Conservation (phyloP, 2,329 filamentous ascomycete genomes). For the Verticillium nubilum region DNA sequence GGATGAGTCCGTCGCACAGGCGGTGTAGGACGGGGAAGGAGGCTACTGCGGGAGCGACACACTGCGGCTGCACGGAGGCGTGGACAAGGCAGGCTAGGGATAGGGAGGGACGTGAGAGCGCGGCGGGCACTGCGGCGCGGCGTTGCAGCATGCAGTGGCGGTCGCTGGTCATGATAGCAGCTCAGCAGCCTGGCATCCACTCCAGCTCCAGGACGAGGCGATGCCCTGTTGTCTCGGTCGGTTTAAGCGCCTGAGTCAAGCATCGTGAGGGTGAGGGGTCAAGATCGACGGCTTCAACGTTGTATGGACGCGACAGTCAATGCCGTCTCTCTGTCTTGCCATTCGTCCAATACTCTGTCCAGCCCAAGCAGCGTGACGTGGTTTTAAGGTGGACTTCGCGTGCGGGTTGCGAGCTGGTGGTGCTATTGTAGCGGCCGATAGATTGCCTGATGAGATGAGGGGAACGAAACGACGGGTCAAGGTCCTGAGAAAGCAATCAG, state of each 20-base stretch:
- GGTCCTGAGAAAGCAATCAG: not conserved
- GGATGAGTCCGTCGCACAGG: not conserved
- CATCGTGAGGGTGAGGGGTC: not conserved
- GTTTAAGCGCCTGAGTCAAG: not conserved
- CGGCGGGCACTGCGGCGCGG: not conserved
- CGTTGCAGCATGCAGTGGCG: not conserved
- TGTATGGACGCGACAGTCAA: not conserved
- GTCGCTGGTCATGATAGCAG: not conserved
- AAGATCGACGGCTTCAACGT: not conserved
- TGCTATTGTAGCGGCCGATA: not conserved
- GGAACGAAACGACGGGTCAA: not conserved
- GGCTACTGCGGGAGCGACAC: not conserved
- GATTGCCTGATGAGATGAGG: not conserved
- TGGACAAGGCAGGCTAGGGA: not conserved
- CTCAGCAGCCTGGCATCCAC: not conserved
- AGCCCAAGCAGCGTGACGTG: not conserved
- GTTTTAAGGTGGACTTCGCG: not conserved
- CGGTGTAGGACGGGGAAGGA: not conserved
- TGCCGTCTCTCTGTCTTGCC: not conserved
- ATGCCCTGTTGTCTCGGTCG: not conserved
- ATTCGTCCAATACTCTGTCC: not conserved
- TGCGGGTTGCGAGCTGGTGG: not conserved
- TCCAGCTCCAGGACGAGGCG: not conserved
- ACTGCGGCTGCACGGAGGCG: not conserved
- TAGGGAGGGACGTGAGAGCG: not conserved